Evolutionary conservation across 441 rosid genomes (phyloP), one percentile per base, ranked within the genome.

Genomic region (Pelargonium australe): DNA sequence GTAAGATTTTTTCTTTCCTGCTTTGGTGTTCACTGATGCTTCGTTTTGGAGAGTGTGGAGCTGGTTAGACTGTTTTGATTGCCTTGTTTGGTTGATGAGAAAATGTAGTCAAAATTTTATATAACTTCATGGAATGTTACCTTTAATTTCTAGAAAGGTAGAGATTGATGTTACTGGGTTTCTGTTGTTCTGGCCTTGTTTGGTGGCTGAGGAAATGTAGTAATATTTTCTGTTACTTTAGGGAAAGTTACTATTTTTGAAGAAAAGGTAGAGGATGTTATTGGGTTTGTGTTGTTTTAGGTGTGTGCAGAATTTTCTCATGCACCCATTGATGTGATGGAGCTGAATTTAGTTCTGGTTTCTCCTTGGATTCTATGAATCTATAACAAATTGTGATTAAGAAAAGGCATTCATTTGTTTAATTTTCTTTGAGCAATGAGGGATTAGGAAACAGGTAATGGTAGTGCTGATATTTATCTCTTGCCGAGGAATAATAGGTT

Each of bases 81-180:
- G 31, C 63, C 31, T 58, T 58, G 63, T 58, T 58, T 58, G 63
- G 63, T 20, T 19, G 31, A 12, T 8, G 63, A 58, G 63, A 58
- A 58, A 19, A 58, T 58, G 63, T 58, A 58, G 63, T 16, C 4
- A 20, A 20, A 19, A 58, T 58, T 58, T 19, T 0, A 5, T 16
- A 55, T 17, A 0, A 10, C n/a, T 53, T 17, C 14, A 53, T 17
- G 20, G 17, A 53, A 53, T 5, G 58, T 51, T 51, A 17, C 7
- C 12, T 19, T 17, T 55, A 6, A 14, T 4, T 16, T 55, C 16
- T 55, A 55, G 25, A 55, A 16, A 23, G 62, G 62, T 16, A 7
- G 62, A 16, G 11, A 19, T 17, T 16, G 62, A 17, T 55, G 62
- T 55, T 55, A 55, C 62, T 55, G 17, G 62, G 23, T 55, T 55